Base-by-base conservation (phyloP, 768 basidiomycete species). In the Suillus hirtellus region DNA sequence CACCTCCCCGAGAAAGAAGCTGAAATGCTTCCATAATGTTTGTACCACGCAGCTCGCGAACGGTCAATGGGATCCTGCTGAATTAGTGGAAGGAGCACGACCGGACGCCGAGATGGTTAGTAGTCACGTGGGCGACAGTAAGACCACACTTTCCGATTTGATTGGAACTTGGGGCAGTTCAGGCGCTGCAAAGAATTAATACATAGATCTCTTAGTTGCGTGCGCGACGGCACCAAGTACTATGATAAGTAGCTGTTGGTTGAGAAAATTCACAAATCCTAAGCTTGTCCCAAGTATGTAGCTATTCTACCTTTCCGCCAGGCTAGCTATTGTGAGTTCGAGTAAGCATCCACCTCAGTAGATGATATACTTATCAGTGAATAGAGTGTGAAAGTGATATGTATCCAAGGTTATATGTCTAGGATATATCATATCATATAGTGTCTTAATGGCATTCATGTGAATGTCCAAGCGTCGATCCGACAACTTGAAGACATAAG, bases 1-100 rank as follows among this genome's bases (percentile, higher is more conserved):
- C 84, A 1, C 94, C 93, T 40, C 96, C 96, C 17, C 93, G 85
- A 38, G 95, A 94, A 34, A 99, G 85, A 14, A 97, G 75, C 66
- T 90, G 90, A 74, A 99, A 99, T 5, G 93, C 89, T 68, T 95
- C 93, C 90, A 93, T 92, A 56, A 60, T 59, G 11, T 12, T 19
- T 43, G 15, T 60, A 9, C 2, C 31, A 8, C 60, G n/a, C 52
- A 59, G 31, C 6, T 44, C 17, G 40, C 27, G 27, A 34, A 59
- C 24, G 34, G 52, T 34, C 31, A 12, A 53, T 19, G 56, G 31
- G 24, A 14, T 27, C 55, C 37, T 24, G 54, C 35, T 37, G 21
- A 55, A 56, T 38, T 56, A 11, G 8, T 24, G 37, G 55, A 58
- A 34, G n/a, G 31, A 53, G 31, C n/a, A 17, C 10, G n/a, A 46